These are phyloP conservation scores for Linderniella brevidens DNA, from an alignment of 257 asterid species.

Conservation along the genomic window DNA sequence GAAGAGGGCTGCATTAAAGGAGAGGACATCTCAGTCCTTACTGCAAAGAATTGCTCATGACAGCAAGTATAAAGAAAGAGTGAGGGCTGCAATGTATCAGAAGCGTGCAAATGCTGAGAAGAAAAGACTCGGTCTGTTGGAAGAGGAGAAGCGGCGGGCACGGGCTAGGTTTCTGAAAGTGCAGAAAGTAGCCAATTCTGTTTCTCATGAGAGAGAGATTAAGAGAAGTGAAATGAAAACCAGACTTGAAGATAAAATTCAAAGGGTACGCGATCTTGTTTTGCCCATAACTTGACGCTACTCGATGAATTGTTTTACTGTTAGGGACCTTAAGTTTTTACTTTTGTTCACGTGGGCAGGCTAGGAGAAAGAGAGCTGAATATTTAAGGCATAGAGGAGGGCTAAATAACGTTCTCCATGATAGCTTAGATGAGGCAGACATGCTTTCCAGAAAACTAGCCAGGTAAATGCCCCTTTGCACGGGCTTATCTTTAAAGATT, in stretches of 20 bases:
- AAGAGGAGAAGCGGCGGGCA: slow-evolving; percentile 83
- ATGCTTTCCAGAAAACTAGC: slow-evolving; percentile 54
- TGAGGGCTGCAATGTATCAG: slow-evolving; percentile 65
- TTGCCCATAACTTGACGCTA: too few relatives aligned
- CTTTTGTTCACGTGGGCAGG: slow-evolving; percentile 20
- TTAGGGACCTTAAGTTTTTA: background rate
- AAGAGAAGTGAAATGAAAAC: slow-evolving; percentile 62
- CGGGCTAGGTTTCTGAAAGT: slow-evolving; percentile 62
- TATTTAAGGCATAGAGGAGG: slow-evolving; percentile 76
- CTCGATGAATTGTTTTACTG: too few relatives aligned
- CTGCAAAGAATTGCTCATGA: slow-evolving; percentile 56
- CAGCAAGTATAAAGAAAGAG: slow-evolving; percentile 82
- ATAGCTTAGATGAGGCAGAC: slow-evolving; percentile 48
- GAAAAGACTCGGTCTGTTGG: slow-evolving; percentile 63
- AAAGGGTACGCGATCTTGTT: slow-evolving; percentile 31
- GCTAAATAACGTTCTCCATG: slow-evolving; percentile 15
- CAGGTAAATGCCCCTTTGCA: slow-evolving; percentile 22
- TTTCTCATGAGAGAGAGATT: slow-evolving; percentile 58
- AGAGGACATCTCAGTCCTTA: slow-evolving; percentile 78
- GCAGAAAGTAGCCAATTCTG: slow-evolving; percentile 49
- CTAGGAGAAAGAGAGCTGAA: slow-evolving; percentile 78
- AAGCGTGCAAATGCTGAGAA: slow-evolving; percentile 92
- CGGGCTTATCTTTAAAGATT: background rate
- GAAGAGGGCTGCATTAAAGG: slow-evolving; percentile 67
- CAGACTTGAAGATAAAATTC: slow-evolving; percentile 67